These are phyloP conservation scores for Encephalitozoon intestinalis DNA, from an alignment of 371 early-diverging fungal genomes.

Conservation along the genomic window DNA sequence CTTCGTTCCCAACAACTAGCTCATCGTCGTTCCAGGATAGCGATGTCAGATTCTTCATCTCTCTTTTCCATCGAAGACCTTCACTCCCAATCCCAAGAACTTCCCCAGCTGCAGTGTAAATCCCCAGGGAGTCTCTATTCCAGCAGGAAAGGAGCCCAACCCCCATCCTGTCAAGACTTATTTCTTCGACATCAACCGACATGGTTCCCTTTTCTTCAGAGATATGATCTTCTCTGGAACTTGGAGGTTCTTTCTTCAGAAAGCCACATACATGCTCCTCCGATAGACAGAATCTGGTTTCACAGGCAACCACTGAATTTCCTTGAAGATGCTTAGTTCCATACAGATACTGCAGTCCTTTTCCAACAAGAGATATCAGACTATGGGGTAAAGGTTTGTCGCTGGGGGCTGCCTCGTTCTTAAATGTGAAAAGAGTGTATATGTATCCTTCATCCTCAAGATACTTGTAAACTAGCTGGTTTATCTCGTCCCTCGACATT, in stretches of 20 bases:
- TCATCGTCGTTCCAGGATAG: background rate
- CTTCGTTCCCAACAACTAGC: background rate
- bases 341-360: slow-evolving; percentile 28
- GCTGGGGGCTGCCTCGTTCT: background rate
- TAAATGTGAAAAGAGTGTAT: slow-evolving; percentile 25
- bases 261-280: slow-evolving; percentile 15
- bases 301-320: background rate
- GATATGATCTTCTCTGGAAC: no score
- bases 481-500: slow-evolving; percentile 27
- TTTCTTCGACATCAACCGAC: background rate
- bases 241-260: background rate
- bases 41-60: background rate
- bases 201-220: background rate
- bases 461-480: slow-evolving; percentile 23
- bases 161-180: background rate
- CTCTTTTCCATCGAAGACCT: background rate
- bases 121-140: background rate
- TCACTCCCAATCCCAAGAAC: background rate
- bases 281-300: background rate
- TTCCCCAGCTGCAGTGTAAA: background rate
- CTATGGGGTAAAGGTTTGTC: background rate
- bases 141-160: background rate
- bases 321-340: slow-evolving; percentile 13
- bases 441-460: slow-evolving; percentile 15
- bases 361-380: background rate